A percentile compares a stretch with the other conserved stretches of the same genome.
phyloP scores from a whole-genome alignment of 140 eudicot genomes.

The Cichorium intybus region DNA sequence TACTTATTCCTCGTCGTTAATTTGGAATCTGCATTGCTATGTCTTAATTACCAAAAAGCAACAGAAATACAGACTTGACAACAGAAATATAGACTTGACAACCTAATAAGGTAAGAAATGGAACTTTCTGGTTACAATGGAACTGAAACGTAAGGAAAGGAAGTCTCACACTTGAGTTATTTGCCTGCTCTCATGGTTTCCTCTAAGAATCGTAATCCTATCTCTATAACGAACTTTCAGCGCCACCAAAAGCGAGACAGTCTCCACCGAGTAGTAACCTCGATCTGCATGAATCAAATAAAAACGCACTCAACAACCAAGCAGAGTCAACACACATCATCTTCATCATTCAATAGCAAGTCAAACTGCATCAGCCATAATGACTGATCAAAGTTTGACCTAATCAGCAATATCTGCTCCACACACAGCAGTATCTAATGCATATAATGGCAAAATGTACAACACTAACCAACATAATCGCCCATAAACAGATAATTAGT shows the following conservation, averaged over 20 bases:
- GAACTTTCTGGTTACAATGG: not conserved
- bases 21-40: not conserved
- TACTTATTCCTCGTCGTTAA: not conserved
- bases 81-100: too few relatives aligned
- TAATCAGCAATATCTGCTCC: slow-evolving; percentile 5
- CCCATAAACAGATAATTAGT: slow-evolving; percentile 47
- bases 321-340: slow-evolving; percentile 10
- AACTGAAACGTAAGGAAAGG: slow-evolving; percentile 7
- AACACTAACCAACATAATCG: slow-evolving; percentile 40
- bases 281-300: slow-evolving; percentile 33
- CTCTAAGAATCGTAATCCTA: slow-evolving; percentile 47
- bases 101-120: not conserved
- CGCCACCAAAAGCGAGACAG: slow-evolving; percentile 42
- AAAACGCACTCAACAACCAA: slow-evolving; percentile 4
- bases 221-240: slow-evolving; percentile 47
- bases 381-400: not conserved
- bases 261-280: slow-evolving; percentile 49
- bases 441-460: not conserved
- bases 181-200: slow-evolving; percentile 51
- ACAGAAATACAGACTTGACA: too few relatives aligned
- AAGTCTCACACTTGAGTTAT: slow-evolving; percentile 46
- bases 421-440: not conserved
- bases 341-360: slow-evolving; percentile 2
- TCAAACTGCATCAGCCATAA: not conserved
- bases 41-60: not conserved